Evolutionary conservation across 163 green algal species (phyloP).

Genomic region (Volvox carteri): DNA sequence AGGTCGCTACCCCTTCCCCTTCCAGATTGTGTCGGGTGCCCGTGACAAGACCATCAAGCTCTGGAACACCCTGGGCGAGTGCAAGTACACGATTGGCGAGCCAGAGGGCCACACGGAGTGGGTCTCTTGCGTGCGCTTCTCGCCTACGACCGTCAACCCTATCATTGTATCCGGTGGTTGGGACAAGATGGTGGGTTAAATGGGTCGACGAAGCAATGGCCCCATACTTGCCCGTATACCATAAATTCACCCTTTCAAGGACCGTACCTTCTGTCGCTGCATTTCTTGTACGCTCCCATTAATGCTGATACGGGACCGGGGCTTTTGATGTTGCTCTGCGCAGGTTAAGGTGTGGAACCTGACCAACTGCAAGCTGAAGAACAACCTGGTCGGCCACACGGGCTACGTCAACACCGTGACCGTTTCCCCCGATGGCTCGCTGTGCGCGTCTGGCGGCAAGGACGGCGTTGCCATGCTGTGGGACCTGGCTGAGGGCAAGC

Average conservation of each 20-base stretch:
- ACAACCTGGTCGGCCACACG: slow-evolving; percentile 96
- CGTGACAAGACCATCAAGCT: slow-evolving; percentile 99
- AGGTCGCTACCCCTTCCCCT: too few species aligned
- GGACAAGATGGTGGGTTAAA: slow-evolving; percentile 91
- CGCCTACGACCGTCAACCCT: slow-evolving; percentile 93
- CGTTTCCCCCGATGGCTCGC: slow-evolving; percentile 98
- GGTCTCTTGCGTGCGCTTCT: slow-evolving; percentile 99
- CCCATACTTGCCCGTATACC: too few species aligned
- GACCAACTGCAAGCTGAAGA: slow-evolving; percentile 98
- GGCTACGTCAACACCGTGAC: slow-evolving; percentile 98
- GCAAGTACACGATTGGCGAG: slow-evolving; percentile 99
- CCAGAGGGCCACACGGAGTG: slow-evolving; percentile 95
- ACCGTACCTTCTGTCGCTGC: too few species aligned
- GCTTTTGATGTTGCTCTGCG: not conserved
- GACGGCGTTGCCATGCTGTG: slow-evolving; percentile 99
- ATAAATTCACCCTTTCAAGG: too few species aligned
- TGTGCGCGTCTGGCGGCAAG: slow-evolving; percentile 98
- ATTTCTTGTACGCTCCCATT: too few species aligned
- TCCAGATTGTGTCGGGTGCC: slow-evolving; percentile 97
- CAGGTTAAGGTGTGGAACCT: slow-evolving; percentile 97
- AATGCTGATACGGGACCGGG: too few species aligned
- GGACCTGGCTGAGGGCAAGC: slow-evolving; percentile 99
- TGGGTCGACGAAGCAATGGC: not conserved
- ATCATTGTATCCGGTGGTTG: slow-evolving; percentile 97
- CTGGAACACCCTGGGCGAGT: slow-evolving; percentile 99